phyloP scores from a whole-genome alignment of 768 basidiomycete genomes.

The Boletus tomentosulus region DNA sequence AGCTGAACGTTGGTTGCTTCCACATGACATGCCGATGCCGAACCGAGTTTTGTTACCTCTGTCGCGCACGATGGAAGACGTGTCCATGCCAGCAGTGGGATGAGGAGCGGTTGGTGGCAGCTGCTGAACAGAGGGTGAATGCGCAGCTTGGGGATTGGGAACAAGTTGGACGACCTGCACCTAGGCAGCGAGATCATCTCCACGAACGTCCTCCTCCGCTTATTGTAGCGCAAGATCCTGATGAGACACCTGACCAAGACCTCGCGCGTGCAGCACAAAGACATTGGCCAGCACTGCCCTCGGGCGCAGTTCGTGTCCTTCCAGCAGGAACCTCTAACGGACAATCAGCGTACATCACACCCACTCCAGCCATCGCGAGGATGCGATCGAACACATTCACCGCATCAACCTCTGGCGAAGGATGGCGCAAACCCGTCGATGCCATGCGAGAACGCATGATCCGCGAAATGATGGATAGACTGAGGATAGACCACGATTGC shows the following conservation, averaged over 20 bases:
- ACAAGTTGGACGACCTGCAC: no score
- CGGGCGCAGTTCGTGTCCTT: neutral
- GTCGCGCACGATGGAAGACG: no score
- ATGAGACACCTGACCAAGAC: neutral
- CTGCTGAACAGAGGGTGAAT: no score
- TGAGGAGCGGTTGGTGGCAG: no score
- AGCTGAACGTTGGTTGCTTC: no score
- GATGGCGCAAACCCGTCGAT: neutral
- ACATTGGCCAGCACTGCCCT: neutral
- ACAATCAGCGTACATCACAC: no score
- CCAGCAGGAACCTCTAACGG: no score
- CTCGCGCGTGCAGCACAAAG: neutral
- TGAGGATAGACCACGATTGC: slow-evolving; percentile 57
- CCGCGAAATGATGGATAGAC: slow-evolving; percentile 31
- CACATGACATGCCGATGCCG: no score
- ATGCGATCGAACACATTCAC: neutral
- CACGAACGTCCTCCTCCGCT: neutral
- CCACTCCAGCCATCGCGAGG: neutral
- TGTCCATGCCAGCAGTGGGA: no score
- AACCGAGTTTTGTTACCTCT: no score
- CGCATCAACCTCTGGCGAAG: neutral
- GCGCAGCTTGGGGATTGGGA: no score
- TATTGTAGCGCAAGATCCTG: neutral
- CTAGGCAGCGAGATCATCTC: neutral
- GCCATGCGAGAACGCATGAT: slow-evolving; percentile 18